Evolutionary conservation across 768 basidiomycete species (phyloP).

Genomic region (Hemileccinum rubropunctum): DNA sequence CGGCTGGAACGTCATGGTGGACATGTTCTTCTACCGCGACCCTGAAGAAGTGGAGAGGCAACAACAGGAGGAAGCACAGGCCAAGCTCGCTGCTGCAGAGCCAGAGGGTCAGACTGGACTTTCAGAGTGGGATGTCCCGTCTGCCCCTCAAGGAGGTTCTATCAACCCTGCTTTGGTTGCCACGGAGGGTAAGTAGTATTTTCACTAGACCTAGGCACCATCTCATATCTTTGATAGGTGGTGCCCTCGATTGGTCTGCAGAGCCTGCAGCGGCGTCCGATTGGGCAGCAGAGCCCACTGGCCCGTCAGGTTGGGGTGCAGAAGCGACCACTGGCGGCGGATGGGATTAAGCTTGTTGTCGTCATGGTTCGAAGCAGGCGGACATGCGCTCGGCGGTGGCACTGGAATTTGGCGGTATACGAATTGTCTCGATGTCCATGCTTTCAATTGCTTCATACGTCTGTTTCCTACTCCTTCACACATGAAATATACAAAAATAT

Average conservation of each 20-base stretch:
- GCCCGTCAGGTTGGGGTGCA: slow-evolving; percentile 34
- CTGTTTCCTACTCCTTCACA: slow-evolving; percentile 10
- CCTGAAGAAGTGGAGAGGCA: slow-evolving; percentile 99
- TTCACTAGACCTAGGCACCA: background rate
- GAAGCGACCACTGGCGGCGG: slow-evolving; percentile 24
- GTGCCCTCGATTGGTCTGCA: slow-evolving; percentile 80
- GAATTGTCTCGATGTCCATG: slow-evolving; percentile 20
- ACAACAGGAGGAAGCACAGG: slow-evolving; percentile 89
- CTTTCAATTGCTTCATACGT: slow-evolving; percentile 9
- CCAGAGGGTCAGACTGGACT: slow-evolving; percentile 51
- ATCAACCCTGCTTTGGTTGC: slow-evolving; percentile 78
- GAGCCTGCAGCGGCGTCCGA: slow-evolving; percentile 61
- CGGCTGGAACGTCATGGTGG: slow-evolving; percentile 98
- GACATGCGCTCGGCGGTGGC: background rate
- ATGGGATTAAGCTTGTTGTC: slow-evolving; percentile 25
- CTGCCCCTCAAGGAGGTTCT: slow-evolving; percentile 62
- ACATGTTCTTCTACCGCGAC: slow-evolving; percentile 99
- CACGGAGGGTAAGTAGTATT: slow-evolving; percentile 44
- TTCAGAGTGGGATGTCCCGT: slow-evolving; percentile 73
- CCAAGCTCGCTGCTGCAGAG: slow-evolving; percentile 64
- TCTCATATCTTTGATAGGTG: slow-evolving; percentile 35
- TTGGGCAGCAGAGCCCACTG: slow-evolving; percentile 86
- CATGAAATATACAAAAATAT: slow-evolving; percentile 20
- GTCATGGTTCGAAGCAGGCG: slow-evolving; percentile 2
- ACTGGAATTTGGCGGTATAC: slow-evolving; percentile 11